phyloP scores from a whole-genome alignment of 2,329 filamentous ascomycete genomes.

The Diplodia corticola region DNA sequence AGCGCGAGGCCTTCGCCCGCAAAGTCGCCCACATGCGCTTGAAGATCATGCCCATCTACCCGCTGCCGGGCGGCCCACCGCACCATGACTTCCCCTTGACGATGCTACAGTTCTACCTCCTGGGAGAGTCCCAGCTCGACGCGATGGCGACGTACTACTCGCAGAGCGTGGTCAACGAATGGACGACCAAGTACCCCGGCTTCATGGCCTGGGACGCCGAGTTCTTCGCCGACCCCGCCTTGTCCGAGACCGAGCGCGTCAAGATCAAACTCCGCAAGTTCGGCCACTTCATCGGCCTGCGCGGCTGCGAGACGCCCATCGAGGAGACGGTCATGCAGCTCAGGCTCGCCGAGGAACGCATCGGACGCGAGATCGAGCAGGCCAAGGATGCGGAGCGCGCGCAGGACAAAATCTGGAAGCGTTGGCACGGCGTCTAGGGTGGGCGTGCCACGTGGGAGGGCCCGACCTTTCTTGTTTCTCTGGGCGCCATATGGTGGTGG shows the following conservation, averaged over 20 bases:
- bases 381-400: background rate
- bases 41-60: conserved; percentile 64
- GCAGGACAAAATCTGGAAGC: background rate
- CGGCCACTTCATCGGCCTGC: conserved; percentile 71
- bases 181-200: conserved; percentile 63
- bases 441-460: too few species aligned
- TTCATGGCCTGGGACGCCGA: conserved; percentile 62
- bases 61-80: conserved; percentile 55
- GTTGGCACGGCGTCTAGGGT: background rate
- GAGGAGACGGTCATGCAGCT: conserved; percentile 44
- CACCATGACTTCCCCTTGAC: conserved; percentile 66
- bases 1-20: conserved; percentile 52
- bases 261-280: conserved; percentile 67
- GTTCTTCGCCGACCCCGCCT: conserved; percentile 36
- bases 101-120: conserved; percentile 70
- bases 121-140: conserved; percentile 71
- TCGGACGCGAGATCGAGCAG: background rate
- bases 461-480: background rate
- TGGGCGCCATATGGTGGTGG: background rate
- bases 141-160: conserved; percentile 71
- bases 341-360: background rate
- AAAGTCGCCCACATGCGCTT: conserved; percentile 69
- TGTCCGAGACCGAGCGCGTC: conserved; percentile 43
- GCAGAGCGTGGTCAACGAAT: conserved; percentile 61
- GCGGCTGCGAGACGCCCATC: conserved; percentile 59